Evolutionary conservation across 208 protist genomes (phyloP), one percentile per base, ranked within the genome.

Genomic region (Leishmania aethiopica): DNA sequence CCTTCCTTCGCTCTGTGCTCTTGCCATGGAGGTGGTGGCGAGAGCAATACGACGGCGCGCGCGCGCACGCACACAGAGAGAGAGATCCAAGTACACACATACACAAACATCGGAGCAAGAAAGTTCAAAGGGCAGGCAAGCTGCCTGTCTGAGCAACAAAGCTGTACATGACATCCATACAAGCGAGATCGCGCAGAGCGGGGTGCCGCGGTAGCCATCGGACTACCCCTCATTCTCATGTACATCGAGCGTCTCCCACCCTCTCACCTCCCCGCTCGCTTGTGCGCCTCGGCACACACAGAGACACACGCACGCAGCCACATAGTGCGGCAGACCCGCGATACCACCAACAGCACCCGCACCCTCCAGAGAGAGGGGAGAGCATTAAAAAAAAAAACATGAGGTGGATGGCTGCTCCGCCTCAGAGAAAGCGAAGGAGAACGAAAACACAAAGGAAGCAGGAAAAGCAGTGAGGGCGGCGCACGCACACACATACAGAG

Each of bases 161-260:
- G 32, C 70, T 74, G 45, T 74, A 74, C 70, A 74, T 74, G 25
- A 8, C 45, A n/a, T 32, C 37, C 22, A 74, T 74, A 35, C 28
- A 53, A 17, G 49, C 42, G 10, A 40, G 10, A 37, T 42, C 19
- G 13, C 37, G 42, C 67, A 72, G 32, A 72, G 8, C 25, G 35
- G 67, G 51, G 11, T 72, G 67, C 67, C 25, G 22, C 28, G 19
- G 37, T 42, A 47, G 40, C 17, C 25, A 25, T 15, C 15, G 4
- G 32, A 49, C 19, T 5, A 13, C 40, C 19, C 5, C 25, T 49
- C 19, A 49, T 47, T 72, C 32, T 72, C 19, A 22, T 74, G 49
- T 53, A 74, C 70, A 74, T 74, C 70, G 45, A 74, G 6, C 70
- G 28, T 32, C 40, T 55, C 45, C 49, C 11, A 70, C 15, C 15